Base-by-base conservation (phyloP, 1,139 yeast genomes). In the Spencermartinsiella ligniputridi region DNA sequence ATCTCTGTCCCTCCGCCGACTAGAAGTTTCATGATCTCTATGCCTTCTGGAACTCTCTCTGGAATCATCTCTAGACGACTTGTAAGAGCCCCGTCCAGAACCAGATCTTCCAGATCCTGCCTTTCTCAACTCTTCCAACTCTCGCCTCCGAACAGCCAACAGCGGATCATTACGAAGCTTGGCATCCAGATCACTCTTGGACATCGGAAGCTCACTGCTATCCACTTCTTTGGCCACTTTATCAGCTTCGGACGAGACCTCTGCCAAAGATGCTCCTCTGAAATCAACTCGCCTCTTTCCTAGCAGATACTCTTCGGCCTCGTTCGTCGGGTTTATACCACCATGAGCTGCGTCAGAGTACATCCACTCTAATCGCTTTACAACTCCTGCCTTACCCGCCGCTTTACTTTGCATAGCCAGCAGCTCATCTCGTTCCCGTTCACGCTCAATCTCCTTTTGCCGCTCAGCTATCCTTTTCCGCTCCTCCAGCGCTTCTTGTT, bases 291-390 rank as follows among this genome's bases (percentile, higher is more conserved):
- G 62, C 49, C 69, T 72, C 56, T 67, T 74, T 2, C 83, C 83
- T 29, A 78, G 57, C 15, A 79, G 54, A 52, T 68, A 74, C 37
- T 72, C 79, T 38, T 76, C 78, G 15, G 68, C 61, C 3, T 64
- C 68, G 22, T 61, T 61, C 2, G 60, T 47, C 13, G 40, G 17
- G 11, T 37, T 25, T 16, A 46, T 48, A 1, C 57, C 54, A 17
- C 52, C 52, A 13, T 35, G 39, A 45, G 4, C 60, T 0, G 68
- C 58, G 30, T 73, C 79, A 16, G 83, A 78, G 59, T 90, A 90
- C 95, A 90, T 89, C 97, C 97, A 90, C 44, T 79, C 84, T 43
- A 88, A 65, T 12, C 78, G 66, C 49, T 78, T 78, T 3, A 40
- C 29, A 39, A 66, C 70, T 22, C 74, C 65, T 46, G 72, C 71